These are phyloP conservation scores for Trametes cingulata DNA, from an alignment of 768 basidiomycete genomes.

Conservation along the genomic window DNA sequence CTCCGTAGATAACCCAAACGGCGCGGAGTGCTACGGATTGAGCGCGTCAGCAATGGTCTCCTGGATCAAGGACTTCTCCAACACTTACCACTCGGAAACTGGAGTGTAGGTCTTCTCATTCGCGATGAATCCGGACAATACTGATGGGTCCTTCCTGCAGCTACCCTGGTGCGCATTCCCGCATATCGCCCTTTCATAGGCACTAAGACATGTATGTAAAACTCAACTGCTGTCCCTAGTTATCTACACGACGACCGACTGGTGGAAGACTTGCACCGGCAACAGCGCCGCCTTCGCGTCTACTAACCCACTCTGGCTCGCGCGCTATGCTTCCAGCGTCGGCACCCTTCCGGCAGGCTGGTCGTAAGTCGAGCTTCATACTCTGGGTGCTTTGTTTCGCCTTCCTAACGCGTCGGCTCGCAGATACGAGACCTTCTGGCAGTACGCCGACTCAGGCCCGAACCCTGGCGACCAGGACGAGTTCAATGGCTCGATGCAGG, in stretches of 20 bases:
- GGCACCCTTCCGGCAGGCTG: constrained; percentile 64
- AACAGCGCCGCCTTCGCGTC: constrained; percentile 51
- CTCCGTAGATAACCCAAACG: constrained; percentile 49
- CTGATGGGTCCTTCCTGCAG: constrained; percentile 26
- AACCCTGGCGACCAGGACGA: constrained; percentile 59
- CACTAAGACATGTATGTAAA: too few species aligned
- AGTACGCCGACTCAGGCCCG: constrained; percentile 54
- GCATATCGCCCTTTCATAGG: too few species aligned
- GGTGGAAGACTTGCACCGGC: constrained; percentile 71
- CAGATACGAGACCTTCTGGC: constrained; percentile 59
- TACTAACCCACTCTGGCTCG: constrained; percentile 64
- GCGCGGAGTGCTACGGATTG: constrained; percentile 55
- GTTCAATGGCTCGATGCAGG: constrained; percentile 56
- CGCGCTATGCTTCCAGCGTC: constrained; percentile 48
- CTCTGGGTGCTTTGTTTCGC: constrained; percentile 15
- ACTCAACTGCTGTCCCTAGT: constrained; percentile 39
- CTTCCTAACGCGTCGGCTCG: background rate
- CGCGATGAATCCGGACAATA: background rate
- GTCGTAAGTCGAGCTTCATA: constrained; percentile 34
- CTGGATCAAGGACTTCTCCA: constrained; percentile 63
- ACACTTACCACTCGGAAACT: constrained; percentile 53
- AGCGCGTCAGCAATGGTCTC: constrained; percentile 56
- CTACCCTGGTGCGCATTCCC: constrained; percentile 50
- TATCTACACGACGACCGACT: constrained; percentile 64
- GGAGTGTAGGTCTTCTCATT: constrained; percentile 39